Evolutionary conservation across 2,329 filamentous ascomycete species (phyloP), one percentile per base, ranked within the genome.

Genomic region (Colletotrichum godetiae): DNA sequence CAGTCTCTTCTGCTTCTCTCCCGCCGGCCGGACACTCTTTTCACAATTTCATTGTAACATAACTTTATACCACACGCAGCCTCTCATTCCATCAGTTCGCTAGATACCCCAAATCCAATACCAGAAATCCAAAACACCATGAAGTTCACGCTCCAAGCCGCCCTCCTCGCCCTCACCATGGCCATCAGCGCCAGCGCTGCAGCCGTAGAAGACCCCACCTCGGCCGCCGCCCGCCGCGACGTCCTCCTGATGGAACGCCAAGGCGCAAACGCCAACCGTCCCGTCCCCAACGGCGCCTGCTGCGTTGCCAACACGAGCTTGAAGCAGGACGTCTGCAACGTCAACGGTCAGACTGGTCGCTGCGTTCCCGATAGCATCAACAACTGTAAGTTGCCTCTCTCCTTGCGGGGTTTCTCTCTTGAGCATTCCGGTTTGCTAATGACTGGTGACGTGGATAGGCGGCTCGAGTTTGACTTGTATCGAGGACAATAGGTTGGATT

Each of bases 321-420:
- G 56, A 83, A 83, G 80, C 79, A 83, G 75, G 82, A 83, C 74
- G 74, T 80, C 63, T 83, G 82, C 79, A 77, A 59, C 27, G 76
- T 79, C 67, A 80, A 81, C 74, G 81, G 81, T 68, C 74, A 79
- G 74, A 53, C 71, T 10, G 82, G 82, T 24, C 78, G 79, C 46
- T 83, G 82, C 73, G 80, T 83, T 2, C 81, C 82, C 35, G 80
- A 74, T 13, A 78, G 77, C n/a, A 75, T 79, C n/a, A 80, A 82
- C 76, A 77, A 79, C 72, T 83, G 81, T 83, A 72, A 75, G 81
- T 29, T 29, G 27, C 76, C 6, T 11, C 37, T 29, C n/a, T 4
- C 13, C 33, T 1, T n/a, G 12, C 4, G 42, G 8, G 42, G 11
- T 15, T 1, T 24, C 27, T 15, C n/a, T 8, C n/a, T 6, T 13